Percentiles rank a stretch among this genome's conserved stretches.
Conservation (phyloP, 306 rosid species). For the Trifolium fragiferum region DNA sequence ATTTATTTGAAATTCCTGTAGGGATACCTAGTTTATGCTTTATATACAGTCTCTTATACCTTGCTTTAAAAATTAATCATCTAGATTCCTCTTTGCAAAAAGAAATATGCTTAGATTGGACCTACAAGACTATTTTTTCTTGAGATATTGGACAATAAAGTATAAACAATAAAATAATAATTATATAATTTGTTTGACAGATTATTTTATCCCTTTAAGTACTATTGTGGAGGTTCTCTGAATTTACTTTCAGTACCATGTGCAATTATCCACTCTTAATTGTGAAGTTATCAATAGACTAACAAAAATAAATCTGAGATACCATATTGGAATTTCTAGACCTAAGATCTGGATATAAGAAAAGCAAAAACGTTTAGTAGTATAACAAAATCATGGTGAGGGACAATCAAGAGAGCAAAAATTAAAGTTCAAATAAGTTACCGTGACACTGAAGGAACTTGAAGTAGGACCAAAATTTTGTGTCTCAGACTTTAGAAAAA, state of each 20-base stretch:
- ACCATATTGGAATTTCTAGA: conserved; percentile 36
- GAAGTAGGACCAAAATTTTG: conserved; percentile 34
- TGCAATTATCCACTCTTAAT: conserved; percentile 32
- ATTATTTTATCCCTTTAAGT: background rate
- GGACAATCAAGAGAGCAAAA: conserved; percentile 35
- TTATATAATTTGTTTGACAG: conserved; percentile 11
- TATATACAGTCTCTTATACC: conserved; percentile 3
- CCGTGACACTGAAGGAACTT: conserved; percentile 38
- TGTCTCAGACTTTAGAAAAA: conserved; percentile 10
- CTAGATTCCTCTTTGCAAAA: conserved; percentile 41
- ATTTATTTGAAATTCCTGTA: conserved; percentile 36
- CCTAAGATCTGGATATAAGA: conserved; percentile 29
- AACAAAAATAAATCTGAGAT: background rate
- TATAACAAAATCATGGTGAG: conserved; percentile 27
- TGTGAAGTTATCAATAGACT: conserved; percentile 17
- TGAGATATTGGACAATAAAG: conserved; percentile 23
- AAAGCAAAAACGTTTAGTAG: conserved; percentile 23
- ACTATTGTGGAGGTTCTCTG: conserved; percentile 5
- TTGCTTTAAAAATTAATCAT: conserved; percentile 44
- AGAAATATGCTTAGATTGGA: conserved; percentile 16
- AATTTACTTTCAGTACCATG: conserved; percentile 16
- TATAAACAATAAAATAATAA: background rate
- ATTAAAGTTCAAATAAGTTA: conserved; percentile 32
- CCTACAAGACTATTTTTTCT: conserved; percentile 27
- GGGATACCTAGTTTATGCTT: conserved; percentile 35